Percentiles rank a stretch among this genome's conserved stretches.
Evolutionary conservation across 768 basidiomycete genomes (phyloP).

Genomic region (Russula earlei): DNA sequence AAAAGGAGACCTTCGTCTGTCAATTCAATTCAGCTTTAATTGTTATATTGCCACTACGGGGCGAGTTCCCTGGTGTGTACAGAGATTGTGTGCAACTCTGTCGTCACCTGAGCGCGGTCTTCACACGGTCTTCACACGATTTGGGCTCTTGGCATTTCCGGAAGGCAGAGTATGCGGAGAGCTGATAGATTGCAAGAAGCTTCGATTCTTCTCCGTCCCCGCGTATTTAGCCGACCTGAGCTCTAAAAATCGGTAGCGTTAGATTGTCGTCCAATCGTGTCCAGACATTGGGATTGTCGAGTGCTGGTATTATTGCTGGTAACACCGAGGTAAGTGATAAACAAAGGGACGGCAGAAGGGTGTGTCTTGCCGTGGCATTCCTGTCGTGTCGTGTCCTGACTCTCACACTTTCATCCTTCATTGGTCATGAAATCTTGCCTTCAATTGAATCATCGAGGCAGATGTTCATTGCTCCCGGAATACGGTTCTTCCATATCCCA

Average conservation of each 20-base stretch:
- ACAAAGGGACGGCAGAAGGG: no score
- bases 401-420: not conserved
- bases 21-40: not conserved
- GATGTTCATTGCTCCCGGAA: not conserved
- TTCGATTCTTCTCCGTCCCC: not conserved
- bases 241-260: not conserved
- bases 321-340: no score
- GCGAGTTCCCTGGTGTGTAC: not conserved
- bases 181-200: not conserved
- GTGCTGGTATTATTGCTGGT: no score
- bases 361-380: no score
- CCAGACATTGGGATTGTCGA: not conserved
- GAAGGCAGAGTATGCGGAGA: no score
- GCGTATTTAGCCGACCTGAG: not conserved
- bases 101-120: not conserved
- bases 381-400: no score
- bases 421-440: not conserved
- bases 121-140: not conserved
- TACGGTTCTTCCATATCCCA: not conserved
- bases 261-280: not conserved
- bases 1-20: not conserved
- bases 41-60: not conserved
- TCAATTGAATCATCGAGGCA: not conserved
- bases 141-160: no score
- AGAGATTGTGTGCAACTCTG: no score